phyloP scores from a whole-genome alignment of 2,329 filamentous ascomycete genomes.

The Seiridium unicorne region DNA sequence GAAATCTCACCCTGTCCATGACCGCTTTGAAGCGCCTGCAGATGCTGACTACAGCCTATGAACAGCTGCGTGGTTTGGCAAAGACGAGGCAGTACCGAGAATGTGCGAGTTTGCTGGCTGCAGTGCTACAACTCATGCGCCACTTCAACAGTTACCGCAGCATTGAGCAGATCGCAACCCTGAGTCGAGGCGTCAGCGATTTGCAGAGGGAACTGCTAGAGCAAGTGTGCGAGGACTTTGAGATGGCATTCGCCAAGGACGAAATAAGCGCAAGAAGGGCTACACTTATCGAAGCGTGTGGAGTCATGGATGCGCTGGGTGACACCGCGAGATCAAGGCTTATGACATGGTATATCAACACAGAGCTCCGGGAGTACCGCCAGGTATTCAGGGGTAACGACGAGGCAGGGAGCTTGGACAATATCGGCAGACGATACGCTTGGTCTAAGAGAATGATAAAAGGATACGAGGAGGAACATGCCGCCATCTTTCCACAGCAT shows the following conservation, averaged over 20 bases:
- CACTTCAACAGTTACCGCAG: slow-evolving; percentile 98
- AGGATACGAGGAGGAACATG: slow-evolving; percentile 91
- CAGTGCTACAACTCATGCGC: slow-evolving; percentile 94
- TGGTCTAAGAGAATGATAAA: slow-evolving; percentile 98
- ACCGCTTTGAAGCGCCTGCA: slow-evolving; percentile 94
- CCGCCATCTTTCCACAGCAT: slow-evolving; percentile 77
- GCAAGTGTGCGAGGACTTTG: slow-evolving; percentile 99
- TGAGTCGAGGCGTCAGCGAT: slow-evolving; percentile 90
- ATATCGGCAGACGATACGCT: slow-evolving; percentile 89
- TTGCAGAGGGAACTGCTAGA: slow-evolving; percentile 89
- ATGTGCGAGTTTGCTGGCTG: slow-evolving; percentile 89
- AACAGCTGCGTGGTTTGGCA: slow-evolving; percentile 82
- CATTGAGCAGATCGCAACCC: slow-evolving; percentile 93
- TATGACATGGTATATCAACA: slow-evolving; percentile 97
- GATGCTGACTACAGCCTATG: slow-evolving; percentile 99
- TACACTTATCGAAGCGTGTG: slow-evolving; percentile 80
- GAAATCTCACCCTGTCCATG: slow-evolving; percentile 95
- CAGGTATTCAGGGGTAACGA: slow-evolving; percentile 96
- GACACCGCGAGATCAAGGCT: slow-evolving; percentile 80
- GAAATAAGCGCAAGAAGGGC: slow-evolving; percentile 71
- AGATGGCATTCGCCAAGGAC: slow-evolving; percentile 86
- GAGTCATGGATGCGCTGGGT: slow-evolving; percentile 92
- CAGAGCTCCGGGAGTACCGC: slow-evolving; percentile 89
- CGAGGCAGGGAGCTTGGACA: slow-evolving; percentile 93
- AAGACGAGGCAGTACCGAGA: slow-evolving; percentile 90